Base-by-base conservation (phyloP, 148 eudicot genomes). In the Fagopyrum esculentum region DNA sequence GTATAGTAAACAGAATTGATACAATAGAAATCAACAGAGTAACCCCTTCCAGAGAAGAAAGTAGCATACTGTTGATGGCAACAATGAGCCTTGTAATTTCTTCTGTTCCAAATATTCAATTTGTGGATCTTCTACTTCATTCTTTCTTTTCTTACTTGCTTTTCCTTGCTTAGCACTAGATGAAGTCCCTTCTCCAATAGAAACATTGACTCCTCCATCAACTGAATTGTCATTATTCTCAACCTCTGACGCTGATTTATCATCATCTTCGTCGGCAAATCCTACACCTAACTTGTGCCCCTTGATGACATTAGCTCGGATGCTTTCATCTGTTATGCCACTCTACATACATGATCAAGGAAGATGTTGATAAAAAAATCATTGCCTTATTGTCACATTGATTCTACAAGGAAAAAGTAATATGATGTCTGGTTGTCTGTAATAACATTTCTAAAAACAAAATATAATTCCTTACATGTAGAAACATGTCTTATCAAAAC, bases 51-150 rank as follows among this genome's bases (percentile, higher is more conserved):
- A 55, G 48, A 61, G 75, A 5, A 43, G 72, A 8, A 74, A 55
- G 57, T 75, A 63, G 35, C 84, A 73, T 80, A 93, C 98, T 82
- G 89, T 87, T 43, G 86, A 77, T 47, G 98, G 98, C 61, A 87
- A 83, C 60, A 91, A 82, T 73, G 88, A 76, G 44, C 85, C 73
- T 4, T 81, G 82, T 16, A 55, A n/a, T 6, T 78, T 71, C 66
- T 82, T 86, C 71, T 82, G 85, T 78, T 86, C 81, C 45, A 45
- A 22, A 45, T 84, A 70, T 50, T 78, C 84, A 56, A 63, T 74
- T 56, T 40, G 2, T 59, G 72, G 40, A 35, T 35, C 59, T 44
- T 45, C 45, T 5, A 60, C 69, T 56, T 52, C 74, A 77, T 54
- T 69, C 74, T 76, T 79, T n/a, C 52, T 77, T 68, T 74, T 76